Percentiles rank a stretch among this genome's conserved stretches.
phyloP scores from a whole-genome alignment of 495 filamentous ascomycete genomes.

The Penicillium cinerascens region DNA sequence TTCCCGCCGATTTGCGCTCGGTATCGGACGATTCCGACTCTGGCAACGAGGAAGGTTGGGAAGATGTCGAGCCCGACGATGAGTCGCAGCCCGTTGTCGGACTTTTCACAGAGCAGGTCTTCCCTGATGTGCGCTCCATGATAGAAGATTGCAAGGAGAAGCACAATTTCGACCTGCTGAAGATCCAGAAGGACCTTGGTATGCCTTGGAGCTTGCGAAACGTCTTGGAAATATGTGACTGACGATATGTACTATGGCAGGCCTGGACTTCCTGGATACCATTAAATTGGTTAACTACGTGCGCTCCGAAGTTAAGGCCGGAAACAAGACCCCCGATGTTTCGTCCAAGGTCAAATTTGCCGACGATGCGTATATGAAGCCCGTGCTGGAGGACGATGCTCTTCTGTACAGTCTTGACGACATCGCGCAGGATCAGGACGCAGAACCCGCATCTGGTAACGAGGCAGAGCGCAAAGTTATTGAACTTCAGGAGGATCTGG shows the following conservation, averaged over 20 bases:
- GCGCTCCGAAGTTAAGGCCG: slow-evolving; percentile 51
- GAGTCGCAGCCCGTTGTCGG: slow-evolving; percentile 64
- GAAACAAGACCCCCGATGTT: slow-evolving; percentile 50
- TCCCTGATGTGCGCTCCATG: slow-evolving; percentile 62
- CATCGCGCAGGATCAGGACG: slow-evolving; percentile 43
- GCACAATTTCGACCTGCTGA: slow-evolving; percentile 71
- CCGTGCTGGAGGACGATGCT: slow-evolving; percentile 86
- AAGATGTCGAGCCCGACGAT: slow-evolving; percentile 69
- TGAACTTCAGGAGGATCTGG: slow-evolving; percentile 67
- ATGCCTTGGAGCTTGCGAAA: slow-evolving; percentile 21
- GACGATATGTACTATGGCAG: slow-evolving; percentile 30
- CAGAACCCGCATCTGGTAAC: slow-evolving; percentile 19
- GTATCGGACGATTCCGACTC: slow-evolving; percentile 47
- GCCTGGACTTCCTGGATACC: slow-evolving; percentile 74
- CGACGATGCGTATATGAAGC: slow-evolving; percentile 74
- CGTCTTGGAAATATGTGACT: not conserved
- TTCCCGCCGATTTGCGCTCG: slow-evolving; percentile 29
- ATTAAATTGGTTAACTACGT: slow-evolving; percentile 87
- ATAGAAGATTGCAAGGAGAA: slow-evolving; percentile 68
- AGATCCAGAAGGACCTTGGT: slow-evolving; percentile 60
- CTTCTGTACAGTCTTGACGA: slow-evolving; percentile 82
- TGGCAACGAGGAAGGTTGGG: slow-evolving; percentile 70
- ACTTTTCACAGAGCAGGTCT: slow-evolving; percentile 67
- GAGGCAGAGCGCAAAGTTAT: slow-evolving; percentile 55
- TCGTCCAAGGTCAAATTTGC: slow-evolving; percentile 58